Evolutionary conservation across 2,329 filamentous ascomycete genomes (phyloP).

Genomic region (Cyanodermella asteris): DNA sequence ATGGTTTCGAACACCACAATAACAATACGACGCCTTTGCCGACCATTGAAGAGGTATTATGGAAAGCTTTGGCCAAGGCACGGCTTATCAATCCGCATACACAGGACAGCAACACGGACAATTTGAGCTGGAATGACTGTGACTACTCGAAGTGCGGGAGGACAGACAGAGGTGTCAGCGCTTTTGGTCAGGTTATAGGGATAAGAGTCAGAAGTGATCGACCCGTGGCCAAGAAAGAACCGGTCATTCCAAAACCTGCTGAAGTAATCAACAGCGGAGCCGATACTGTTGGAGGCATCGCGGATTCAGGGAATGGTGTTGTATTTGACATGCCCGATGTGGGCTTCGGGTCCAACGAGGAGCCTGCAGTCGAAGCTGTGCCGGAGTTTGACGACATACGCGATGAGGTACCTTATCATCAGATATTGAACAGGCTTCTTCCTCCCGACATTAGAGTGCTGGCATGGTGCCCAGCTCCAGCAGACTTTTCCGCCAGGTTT

Average conservation of each 20-base stretch:
- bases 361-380: conserved; percentile 2
- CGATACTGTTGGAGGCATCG: too few relatives aligned
- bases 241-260: too few relatives aligned
- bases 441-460: conserved; percentile 76
- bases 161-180: conserved; percentile 82
- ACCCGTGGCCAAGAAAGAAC: conserved; percentile 35
- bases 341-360: conserved; percentile 6
- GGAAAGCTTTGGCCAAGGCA: conserved; percentile 69
- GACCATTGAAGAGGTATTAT: conserved; percentile 81
- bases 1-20: conserved; percentile 74
- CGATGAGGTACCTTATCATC: conserved; percentile 69
- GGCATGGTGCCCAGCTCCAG: conserved; percentile 79
- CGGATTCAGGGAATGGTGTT: too few relatives aligned
- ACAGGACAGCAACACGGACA: conserved; percentile 18
- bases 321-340: too few relatives aligned
- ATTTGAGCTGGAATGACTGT: conserved; percentile 64
- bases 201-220: conserved; percentile 61
- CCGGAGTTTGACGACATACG: conserved; percentile 39
- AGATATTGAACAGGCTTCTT: conserved; percentile 66
- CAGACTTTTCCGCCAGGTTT: conserved; percentile 72
- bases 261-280: too few relatives aligned
- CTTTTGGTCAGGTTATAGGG: conserved; percentile 87
- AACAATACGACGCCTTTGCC: conserved; percentile 46
- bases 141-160: conserved; percentile 91
- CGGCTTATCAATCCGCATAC: conserved; percentile 38